Percentiles rank a stretch among this genome's conserved stretches.
These are phyloP conservation scores for Leccinum pallidistipes DNA, from an alignment of 1,284 basidiomycete species.

Conservation along the genomic window DNA sequence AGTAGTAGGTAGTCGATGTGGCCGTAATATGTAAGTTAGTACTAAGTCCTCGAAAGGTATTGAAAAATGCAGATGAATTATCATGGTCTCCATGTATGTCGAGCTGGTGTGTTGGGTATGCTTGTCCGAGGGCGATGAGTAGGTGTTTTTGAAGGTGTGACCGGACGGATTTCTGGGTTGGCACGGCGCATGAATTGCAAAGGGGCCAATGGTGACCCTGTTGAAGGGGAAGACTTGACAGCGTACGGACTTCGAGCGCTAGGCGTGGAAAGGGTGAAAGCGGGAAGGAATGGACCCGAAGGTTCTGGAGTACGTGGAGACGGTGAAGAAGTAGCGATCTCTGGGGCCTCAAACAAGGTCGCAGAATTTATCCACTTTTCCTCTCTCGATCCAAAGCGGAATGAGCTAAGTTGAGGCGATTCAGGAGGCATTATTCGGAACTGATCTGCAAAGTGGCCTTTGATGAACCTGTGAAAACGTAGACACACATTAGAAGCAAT, in stretches of 20 bases:
- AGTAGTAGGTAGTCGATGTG: constrained; percentile 20
- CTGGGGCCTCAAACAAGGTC: constrained; percentile 57
- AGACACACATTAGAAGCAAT: neutral
- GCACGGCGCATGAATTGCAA: constrained; percentile 59
- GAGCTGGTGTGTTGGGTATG: constrained; percentile 37
- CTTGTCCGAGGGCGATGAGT: constrained; percentile 33
- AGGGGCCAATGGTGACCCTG: constrained; percentile 52
- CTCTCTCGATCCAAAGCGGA: constrained; percentile 46
- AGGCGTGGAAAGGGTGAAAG: constrained; percentile 51
- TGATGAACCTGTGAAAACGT: constrained; percentile 65
- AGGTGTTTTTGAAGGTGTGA: constrained; percentile 44
- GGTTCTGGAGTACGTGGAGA: constrained; percentile 73
- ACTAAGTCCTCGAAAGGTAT: constrained; percentile 18
- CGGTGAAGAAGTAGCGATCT: constrained; percentile 46
- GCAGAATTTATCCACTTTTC: constrained; percentile 84
- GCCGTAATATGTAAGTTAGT: constrained; percentile 14
- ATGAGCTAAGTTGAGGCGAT: constrained; percentile 48
- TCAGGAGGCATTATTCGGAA: constrained; percentile 64
- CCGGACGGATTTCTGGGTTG: constrained; percentile 43
- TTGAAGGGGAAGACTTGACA: constrained; percentile 44
- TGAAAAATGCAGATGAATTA: constrained; percentile 17
- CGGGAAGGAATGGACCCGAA: constrained; percentile 42
- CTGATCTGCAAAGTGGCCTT: constrained; percentile 80
- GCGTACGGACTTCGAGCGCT: constrained; percentile 46
- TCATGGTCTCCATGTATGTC: constrained; percentile 38